Conservation (phyloP, 2,329 filamentous ascomycete genomes). For the Juglanconis sp. region DNA sequence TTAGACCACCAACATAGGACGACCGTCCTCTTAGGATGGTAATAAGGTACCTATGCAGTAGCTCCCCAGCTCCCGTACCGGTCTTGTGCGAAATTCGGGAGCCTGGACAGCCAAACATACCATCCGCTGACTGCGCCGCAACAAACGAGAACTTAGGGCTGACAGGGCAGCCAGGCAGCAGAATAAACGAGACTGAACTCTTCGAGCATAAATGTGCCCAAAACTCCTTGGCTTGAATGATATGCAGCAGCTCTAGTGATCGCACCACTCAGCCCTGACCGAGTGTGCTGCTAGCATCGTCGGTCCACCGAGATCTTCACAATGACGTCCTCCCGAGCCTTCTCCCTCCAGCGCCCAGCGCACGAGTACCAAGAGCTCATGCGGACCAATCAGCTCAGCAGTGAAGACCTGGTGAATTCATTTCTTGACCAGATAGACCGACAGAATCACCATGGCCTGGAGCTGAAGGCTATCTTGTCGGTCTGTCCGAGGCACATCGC, state of each 20-base stretch:
- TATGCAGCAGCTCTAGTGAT: no score
- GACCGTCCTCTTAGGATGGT: no score
- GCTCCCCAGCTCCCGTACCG: no score
- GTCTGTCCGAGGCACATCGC: constrained; percentile 34
- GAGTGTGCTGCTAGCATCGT: no score
- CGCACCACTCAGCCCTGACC: no score
- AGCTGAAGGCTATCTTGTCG: constrained; percentile 33
- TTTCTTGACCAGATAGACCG: constrained; percentile 24
- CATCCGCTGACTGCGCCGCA: no score
- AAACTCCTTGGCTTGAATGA: no score
- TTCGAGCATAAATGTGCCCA: no score
- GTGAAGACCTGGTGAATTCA: constrained; percentile 19
- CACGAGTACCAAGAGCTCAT: constrained; percentile 14
- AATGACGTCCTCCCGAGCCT: neutral
- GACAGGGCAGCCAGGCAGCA: neutral
- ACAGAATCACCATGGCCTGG: constrained; percentile 18
- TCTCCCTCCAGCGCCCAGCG: constrained; percentile 11
- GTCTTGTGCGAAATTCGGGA: neutral
- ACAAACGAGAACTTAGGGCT: neutral
- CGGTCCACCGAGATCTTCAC: neutral
- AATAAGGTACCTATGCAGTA: no score
- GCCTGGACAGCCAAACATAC: no score
- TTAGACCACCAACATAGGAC: no score
- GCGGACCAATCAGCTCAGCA: constrained; percentile 16
- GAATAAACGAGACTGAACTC: neutral